Percentiles rank a stretch among this genome's conserved stretches.
Conservation (phyloP, 768 basidiomycete genomes). For the Lactifluus subvellereus region DNA sequence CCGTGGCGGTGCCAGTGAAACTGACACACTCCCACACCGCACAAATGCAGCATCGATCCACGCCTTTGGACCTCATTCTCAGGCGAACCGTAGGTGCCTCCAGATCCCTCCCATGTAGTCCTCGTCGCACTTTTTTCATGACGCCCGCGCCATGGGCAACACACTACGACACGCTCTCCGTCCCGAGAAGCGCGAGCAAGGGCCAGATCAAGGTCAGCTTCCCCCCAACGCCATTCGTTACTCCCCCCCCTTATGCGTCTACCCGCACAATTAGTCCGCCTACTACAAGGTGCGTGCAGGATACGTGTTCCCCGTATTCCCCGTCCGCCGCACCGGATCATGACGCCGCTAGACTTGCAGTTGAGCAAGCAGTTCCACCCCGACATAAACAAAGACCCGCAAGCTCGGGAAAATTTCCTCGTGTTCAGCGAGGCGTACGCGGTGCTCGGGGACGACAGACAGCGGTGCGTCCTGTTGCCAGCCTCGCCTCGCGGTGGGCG, state of each 20-base stretch:
- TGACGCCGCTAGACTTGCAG: conserved; percentile 26
- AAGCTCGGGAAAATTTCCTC: conserved; percentile 39
- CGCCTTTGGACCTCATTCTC: not conserved
- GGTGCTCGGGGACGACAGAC: conserved; percentile 41
- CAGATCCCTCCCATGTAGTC: not conserved
- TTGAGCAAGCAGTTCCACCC: conserved; percentile 47
- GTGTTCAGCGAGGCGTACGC: conserved; percentile 45
- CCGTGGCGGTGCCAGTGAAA: not conserved
- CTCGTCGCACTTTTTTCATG: conserved; percentile 10
- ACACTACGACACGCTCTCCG: conserved; percentile 35
- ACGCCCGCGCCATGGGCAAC: conserved; percentile 1
- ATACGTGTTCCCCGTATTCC: not conserved
- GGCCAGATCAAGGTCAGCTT: conserved; percentile 34
- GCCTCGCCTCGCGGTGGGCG: not conserved
- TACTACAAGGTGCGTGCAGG: conserved; percentile 33
- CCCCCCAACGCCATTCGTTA: not conserved
- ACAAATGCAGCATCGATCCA: conserved; percentile 7
- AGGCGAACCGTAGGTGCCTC: not conserved
- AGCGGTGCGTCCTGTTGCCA: conserved; percentile 31
- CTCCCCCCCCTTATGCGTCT: not conserved
- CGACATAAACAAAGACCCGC: conserved; percentile 37
- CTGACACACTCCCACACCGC: not conserved
- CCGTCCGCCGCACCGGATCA: not conserved
- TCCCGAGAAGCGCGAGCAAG: conserved; percentile 33
- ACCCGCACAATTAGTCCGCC: conserved; percentile 27